Conservation (phyloP, 768 basidiomycete genomes). For the Pilatotrama ljubarskyi region DNA sequence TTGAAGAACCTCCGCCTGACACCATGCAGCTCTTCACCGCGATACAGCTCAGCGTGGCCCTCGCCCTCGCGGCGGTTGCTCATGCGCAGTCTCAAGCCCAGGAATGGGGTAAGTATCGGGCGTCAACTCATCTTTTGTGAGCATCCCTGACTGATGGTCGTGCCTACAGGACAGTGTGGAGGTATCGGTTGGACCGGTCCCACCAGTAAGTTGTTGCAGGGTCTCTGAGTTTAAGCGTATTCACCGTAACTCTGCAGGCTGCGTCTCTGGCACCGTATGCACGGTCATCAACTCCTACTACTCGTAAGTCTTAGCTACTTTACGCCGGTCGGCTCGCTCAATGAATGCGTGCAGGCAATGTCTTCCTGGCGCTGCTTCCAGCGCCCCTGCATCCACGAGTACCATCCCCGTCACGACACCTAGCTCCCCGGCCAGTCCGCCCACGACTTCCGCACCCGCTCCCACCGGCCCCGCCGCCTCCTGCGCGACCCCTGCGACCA, state of each 20-base stretch:
- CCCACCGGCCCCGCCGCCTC: slow-evolving; percentile 12
- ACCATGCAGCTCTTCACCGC: slow-evolving; percentile 22
- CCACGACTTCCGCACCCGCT: not conserved
- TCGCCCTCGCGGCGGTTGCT: slow-evolving; percentile 9
- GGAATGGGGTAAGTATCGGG: slow-evolving; percentile 19
- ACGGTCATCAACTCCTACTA: slow-evolving; percentile 22
- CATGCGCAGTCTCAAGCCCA: slow-evolving; percentile 12
- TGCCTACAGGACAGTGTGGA: slow-evolving; percentile 22
- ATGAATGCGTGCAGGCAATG: slow-evolving; percentile 13
- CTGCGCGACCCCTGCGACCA: slow-evolving; percentile 24
- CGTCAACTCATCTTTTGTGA: not conserved
- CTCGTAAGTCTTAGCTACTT: slow-evolving; percentile 12
- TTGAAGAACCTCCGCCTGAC: not conserved
- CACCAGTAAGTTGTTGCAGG: slow-evolving; percentile 10
- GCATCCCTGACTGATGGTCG: not conserved
- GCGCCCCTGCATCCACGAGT: not conserved
- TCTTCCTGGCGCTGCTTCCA: slow-evolving; percentile 14
- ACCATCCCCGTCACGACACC: not conserved
- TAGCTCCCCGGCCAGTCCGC: not conserved
- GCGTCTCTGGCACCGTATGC: slow-evolving; percentile 20
- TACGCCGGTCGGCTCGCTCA: not conserved
- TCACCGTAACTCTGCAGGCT: not conserved
- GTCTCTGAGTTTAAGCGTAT: not conserved
- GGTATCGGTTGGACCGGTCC: slow-evolving; percentile 27
- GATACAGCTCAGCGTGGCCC: slow-evolving; percentile 12